Percentiles rank a stretch among this genome's conserved stretches.
Conservation (phyloP, 202 grass and related monocot genomes). For the Carex arenaria region DNA sequence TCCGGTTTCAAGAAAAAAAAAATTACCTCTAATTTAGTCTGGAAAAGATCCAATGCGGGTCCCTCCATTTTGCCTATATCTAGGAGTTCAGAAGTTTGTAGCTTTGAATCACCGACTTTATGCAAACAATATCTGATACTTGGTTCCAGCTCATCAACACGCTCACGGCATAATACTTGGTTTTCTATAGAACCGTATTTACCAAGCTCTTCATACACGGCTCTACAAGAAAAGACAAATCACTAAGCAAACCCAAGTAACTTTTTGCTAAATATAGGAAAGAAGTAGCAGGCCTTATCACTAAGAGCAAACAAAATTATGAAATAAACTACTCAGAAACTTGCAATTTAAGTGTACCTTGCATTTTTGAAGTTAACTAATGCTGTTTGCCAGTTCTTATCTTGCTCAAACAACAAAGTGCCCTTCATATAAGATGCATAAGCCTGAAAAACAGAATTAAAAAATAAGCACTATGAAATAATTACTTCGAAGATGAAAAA, state of each 20-base stretch:
- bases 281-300: not conserved
- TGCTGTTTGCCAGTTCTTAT: conserved; percentile 86
- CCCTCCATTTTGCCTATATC: conserved; percentile 76
- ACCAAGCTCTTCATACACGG: conserved; percentile 90
- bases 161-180: conserved; percentile 87
- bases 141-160: conserved; percentile 93
- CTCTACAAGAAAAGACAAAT: conserved; percentile 33
- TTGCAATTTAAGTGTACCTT: conserved; percentile 40
- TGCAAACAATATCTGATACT: conserved; percentile 96
- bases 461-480: not conserved
- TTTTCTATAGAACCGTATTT: conserved; percentile 96
- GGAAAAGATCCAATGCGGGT: conserved; percentile 83
- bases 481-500: not conserved
- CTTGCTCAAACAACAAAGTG: conserved; percentile 93
- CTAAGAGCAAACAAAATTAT: not conserved
- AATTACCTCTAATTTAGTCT: conserved; percentile 81
- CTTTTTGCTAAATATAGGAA: not conserved
- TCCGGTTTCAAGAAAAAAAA: not conserved
- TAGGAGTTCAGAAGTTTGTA: conserved; percentile 82
- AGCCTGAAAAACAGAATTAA: conserved; percentile 42
- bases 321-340: not conserved
- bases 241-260: not conserved
- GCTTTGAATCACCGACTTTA: conserved; percentile 83
- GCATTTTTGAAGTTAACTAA: conserved; percentile 95
- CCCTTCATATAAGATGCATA: conserved; percentile 99